phyloP scores from a whole-genome alignment of 108 stramenopile species.

The Aurantiochytrium sp. region DNA sequence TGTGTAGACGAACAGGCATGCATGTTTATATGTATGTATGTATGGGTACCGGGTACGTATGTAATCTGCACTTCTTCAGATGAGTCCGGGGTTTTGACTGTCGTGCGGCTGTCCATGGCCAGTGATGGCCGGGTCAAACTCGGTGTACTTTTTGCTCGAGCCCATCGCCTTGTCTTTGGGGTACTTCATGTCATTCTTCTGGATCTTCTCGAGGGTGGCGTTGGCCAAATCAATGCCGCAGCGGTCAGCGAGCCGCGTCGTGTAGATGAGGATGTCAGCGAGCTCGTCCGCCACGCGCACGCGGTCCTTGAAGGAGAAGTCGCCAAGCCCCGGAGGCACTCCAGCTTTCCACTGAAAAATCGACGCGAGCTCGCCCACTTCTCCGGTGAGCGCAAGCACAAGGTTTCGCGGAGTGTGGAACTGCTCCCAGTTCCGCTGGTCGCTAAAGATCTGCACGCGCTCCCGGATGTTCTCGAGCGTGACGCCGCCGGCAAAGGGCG shows the following conservation, averaged over 20 bases:
- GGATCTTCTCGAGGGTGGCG: slow-evolving; percentile 23
- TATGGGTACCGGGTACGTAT: too few species aligned
- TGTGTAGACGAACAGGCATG: too few species aligned
- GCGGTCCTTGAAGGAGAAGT: slow-evolving; percentile 43
- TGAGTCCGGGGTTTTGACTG: too few species aligned
- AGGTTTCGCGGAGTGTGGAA: slow-evolving; percentile 83
- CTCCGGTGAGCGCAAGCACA: slow-evolving; percentile 73
- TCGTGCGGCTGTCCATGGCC: not conserved
- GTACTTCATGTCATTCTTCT: slow-evolving; percentile 36
- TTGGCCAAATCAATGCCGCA: slow-evolving; percentile 32
- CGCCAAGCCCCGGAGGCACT: not conserved
- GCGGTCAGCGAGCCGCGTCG: slow-evolving; percentile 63
- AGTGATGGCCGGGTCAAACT: not conserved
- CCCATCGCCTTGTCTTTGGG: slow-evolving; percentile 32
- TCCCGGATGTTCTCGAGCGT: not conserved
- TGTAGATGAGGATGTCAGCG: slow-evolving; percentile 85
- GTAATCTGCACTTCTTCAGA: too few species aligned
- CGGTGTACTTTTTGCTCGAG: slow-evolving; percentile 35
- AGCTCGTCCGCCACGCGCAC: slow-evolving; percentile 80
- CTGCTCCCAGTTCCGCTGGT: slow-evolving; percentile 39
- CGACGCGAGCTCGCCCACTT: slow-evolving; percentile 84
- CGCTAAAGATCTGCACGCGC: not conserved
- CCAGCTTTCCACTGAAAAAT: slow-evolving; percentile 75
- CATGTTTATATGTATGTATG: too few species aligned
- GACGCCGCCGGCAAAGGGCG: not conserved